phyloP scores from a whole-genome alignment of 2,329 filamentous ascomycete species.

The Diaporthe longicolla region DNA sequence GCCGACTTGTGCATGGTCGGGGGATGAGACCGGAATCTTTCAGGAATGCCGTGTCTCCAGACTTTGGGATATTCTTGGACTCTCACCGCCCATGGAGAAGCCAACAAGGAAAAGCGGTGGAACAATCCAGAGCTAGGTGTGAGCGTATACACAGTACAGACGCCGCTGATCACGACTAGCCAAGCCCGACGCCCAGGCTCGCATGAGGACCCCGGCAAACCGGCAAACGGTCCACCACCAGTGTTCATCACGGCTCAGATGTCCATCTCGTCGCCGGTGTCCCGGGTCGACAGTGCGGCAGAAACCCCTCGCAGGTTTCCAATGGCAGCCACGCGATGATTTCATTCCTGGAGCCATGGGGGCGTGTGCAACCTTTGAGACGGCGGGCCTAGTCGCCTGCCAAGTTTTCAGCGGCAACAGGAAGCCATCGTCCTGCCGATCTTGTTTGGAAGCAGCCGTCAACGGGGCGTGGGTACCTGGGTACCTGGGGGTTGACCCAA shows the following conservation, averaged over 20 bases:
- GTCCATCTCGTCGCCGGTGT: not conserved
- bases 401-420: conserved; percentile 31
- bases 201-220: conserved; percentile 26
- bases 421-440: conserved; percentile 32
- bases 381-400: not conserved
- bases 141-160: conserved; percentile 10
- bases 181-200: conserved; percentile 27
- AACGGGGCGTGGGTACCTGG: conserved; percentile 12
- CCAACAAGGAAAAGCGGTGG: conserved; percentile 27
- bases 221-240: conserved; percentile 20
- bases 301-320: not conserved
- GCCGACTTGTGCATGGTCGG: not conserved
- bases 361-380: not conserved
- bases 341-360: conserved; percentile 11
- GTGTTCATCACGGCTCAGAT: not conserved
- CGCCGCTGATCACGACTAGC: conserved; percentile 10
- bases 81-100: conserved; percentile 22
- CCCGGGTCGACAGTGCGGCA: not conserved
- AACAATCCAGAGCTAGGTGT: conserved; percentile 23
- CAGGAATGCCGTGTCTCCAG: conserved; percentile 28
- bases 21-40: conserved; percentile 16
- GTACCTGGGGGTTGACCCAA: conserved; percentile 19
- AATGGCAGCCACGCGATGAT: conserved; percentile 15
- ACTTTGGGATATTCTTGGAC: conserved; percentile 12
- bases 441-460: conserved; percentile 14